These are phyloP conservation scores for Gynandropsis gynandra DNA, from an alignment of 345 rosid genomes.

Conservation along the genomic window DNA sequence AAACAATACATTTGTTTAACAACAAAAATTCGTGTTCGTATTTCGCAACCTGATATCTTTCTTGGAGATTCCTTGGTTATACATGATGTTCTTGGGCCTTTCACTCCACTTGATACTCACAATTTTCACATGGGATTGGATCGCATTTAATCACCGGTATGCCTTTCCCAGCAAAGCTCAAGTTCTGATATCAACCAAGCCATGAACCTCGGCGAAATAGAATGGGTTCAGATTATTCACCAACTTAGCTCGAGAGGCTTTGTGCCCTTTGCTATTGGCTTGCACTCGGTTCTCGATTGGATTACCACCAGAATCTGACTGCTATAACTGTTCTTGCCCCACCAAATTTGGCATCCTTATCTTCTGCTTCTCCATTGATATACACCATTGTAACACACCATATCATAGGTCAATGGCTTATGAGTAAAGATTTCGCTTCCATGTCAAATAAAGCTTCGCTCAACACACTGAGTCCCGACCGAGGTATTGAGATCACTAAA, in stretches of 20 bases:
- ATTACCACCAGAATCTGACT: slow-evolving; percentile 35
- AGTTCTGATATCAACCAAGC: too few relatives aligned
- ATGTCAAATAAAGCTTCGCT: slow-evolving; percentile 39
- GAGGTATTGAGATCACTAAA: slow-evolving; percentile 33
- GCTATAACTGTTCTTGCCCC: slow-evolving; percentile 65
- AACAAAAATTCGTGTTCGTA: slow-evolving; percentile 26
- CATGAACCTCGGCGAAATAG: slow-evolving; percentile 14
- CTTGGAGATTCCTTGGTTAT: slow-evolving; percentile 38
- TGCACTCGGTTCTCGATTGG: slow-evolving; percentile 57
- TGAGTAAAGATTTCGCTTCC: slow-evolving; percentile 33
- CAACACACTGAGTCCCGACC: slow-evolving; percentile 41
- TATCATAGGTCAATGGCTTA: slow-evolving; percentile 39
- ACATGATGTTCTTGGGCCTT: slow-evolving; percentile 52
- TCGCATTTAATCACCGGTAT: too few relatives aligned
- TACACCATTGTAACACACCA: slow-evolving; percentile 52
- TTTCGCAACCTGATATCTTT: slow-evolving; percentile 50
- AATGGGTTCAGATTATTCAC: slow-evolving; percentile 55
- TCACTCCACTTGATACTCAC: slow-evolving; percentile 17
- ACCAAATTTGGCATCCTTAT: slow-evolving; percentile 35
- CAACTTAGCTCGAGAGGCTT: slow-evolving; percentile 59
- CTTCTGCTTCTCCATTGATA: slow-evolving; percentile 45
- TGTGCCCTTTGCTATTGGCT: slow-evolving; percentile 62
- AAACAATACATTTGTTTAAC: too few relatives aligned
- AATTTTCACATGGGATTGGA: too few relatives aligned
- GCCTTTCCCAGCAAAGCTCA: too few relatives aligned